Percentiles rank a stretch among this genome's conserved stretches.
Conservation (phyloP, 345 rosid genomes). For the Abelmoschus esculentus region DNA sequence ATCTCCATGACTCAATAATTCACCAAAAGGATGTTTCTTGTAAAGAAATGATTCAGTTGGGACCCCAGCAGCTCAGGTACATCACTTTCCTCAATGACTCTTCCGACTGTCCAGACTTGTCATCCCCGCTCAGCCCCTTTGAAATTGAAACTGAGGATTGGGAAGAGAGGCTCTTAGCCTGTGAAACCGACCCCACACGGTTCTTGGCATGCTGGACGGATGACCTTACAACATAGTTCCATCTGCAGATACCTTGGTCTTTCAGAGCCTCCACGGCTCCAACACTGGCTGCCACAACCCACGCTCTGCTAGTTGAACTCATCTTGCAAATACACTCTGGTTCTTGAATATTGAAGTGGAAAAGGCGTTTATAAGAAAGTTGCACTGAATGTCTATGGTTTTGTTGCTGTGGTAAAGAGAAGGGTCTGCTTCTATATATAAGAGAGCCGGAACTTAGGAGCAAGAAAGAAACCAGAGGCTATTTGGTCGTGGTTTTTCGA, state of each 20-base stretch:
- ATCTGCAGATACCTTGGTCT: conserved; percentile 53
- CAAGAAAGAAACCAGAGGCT: not conserved
- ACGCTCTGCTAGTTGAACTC: conserved; percentile 44
- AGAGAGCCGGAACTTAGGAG: not conserved
- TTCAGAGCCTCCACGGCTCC: conserved; percentile 63
- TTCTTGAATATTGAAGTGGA: no score
- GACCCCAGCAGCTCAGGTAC: conserved; percentile 56
- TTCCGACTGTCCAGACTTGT: conserved; percentile 25
- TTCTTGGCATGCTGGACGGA: conserved; percentile 38
- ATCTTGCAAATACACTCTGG: no score
- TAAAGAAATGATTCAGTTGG: conserved; percentile 10
- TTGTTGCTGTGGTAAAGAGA: not conserved
- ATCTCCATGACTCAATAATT: not conserved
- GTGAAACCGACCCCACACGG: conserved; percentile 30
- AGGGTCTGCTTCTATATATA: not conserved
- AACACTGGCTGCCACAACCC: conserved; percentile 38
- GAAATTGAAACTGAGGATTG: conserved; percentile 22
- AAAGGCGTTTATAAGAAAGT: no score
- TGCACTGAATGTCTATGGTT: no score
- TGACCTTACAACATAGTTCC: conserved; percentile 40
- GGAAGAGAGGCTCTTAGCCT: conserved; percentile 37
- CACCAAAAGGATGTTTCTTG: not conserved
- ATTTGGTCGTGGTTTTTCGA: no score
- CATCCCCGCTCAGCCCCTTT: not conserved
- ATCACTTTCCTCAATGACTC: conserved; percentile 37